These are phyloP conservation scores for Candida freyschussii DNA, from an alignment of 1,139 yeast genomes.

Conservation along the genomic window DNA sequence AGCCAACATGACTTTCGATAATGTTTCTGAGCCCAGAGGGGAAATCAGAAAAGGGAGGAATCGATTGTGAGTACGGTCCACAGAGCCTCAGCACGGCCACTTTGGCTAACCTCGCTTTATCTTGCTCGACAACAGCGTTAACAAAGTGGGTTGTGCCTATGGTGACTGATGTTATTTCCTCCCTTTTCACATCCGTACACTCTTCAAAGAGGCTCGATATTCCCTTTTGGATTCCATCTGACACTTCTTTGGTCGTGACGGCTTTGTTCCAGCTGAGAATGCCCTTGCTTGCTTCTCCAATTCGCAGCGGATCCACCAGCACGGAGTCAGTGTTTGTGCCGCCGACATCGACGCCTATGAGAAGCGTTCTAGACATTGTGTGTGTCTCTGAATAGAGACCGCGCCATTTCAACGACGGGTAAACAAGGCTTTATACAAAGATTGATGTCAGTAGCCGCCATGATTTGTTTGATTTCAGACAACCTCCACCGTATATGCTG, in stretches of 20 bases:
- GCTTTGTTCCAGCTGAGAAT: slow-evolving; percentile 38
- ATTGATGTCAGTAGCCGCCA: too few species aligned
- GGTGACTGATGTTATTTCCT: slow-evolving; percentile 33
- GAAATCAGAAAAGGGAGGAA: slow-evolving; percentile 37
- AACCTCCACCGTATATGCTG: too few species aligned
- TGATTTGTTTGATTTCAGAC: too few species aligned
- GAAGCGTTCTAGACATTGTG: too few species aligned
- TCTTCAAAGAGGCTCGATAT: slow-evolving; percentile 31
- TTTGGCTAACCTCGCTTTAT: slow-evolving; percentile 31
- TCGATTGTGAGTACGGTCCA: slow-evolving; percentile 33
- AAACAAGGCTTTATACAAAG: too few species aligned
- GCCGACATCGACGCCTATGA: slow-evolving; percentile 44
- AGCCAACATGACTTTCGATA: slow-evolving; percentile 31
- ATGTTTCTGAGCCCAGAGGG: slow-evolving; percentile 33
- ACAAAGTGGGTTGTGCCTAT: slow-evolving; percentile 43
- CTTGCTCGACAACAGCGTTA: slow-evolving; percentile 40
- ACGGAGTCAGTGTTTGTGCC: slow-evolving; percentile 46
- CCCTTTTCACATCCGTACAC: slow-evolving; percentile 16
- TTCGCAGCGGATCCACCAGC: slow-evolving; percentile 33
- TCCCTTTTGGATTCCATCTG: slow-evolving; percentile 38
- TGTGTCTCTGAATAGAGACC: too few species aligned
- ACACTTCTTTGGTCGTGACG: slow-evolving; percentile 39
- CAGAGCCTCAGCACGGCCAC: slow-evolving; percentile 38
- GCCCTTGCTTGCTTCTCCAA: slow-evolving; percentile 28
- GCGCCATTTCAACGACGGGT: too few species aligned